Conservation (phyloP, 805 yeast species). For the Candida boleticola region DNA sequence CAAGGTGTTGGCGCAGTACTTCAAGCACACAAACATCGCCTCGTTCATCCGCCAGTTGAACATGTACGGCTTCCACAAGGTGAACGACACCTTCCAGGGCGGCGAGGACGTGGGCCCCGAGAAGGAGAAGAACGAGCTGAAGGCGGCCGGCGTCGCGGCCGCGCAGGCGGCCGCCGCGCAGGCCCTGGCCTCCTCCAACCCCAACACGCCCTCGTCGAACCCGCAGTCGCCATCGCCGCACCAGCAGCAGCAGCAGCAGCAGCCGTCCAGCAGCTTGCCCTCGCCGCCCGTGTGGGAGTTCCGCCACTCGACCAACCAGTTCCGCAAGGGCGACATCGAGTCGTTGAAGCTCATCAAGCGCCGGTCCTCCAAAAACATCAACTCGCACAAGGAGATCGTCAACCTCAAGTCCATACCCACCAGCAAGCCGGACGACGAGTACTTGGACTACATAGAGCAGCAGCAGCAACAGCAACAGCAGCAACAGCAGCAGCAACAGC, state of each 20-base stretch:
- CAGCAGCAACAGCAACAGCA: slow-evolving; percentile 10
- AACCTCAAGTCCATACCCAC: slow-evolving; percentile 28
- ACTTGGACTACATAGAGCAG: slow-evolving; percentile 4
- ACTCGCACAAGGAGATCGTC: slow-evolving; percentile 38
- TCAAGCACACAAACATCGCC: slow-evolving; percentile 45
- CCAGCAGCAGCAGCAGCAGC: slow-evolving; percentile 1
- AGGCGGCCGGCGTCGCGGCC: slow-evolving; percentile 1
- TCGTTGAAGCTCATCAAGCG: slow-evolving; percentile 75
- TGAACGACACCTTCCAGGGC: slow-evolving; percentile 35
- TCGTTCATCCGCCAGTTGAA: slow-evolving; percentile 42
- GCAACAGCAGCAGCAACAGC: slow-evolving; percentile 12
- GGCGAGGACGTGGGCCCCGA: slow-evolving; percentile 6
- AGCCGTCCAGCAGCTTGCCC: neutral
- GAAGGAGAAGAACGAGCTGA: slow-evolving; percentile 2
- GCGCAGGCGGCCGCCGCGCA: neutral
- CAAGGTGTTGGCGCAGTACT: slow-evolving; percentile 60
- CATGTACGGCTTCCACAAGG: slow-evolving; percentile 48
- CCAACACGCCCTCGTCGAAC: slow-evolving; percentile 1
- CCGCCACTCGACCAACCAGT: slow-evolving; percentile 74
- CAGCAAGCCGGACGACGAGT: slow-evolving; percentile 8
- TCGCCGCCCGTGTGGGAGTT: slow-evolving; percentile 67
- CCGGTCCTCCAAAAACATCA: slow-evolving; percentile 50
- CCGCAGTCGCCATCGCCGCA: neutral
- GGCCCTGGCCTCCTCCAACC: neutral
- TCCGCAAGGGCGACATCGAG: slow-evolving; percentile 78